phyloP scores from a whole-genome alignment of 2,329 filamentous ascomycete genomes.

The Chaetomium sp. region DNA sequence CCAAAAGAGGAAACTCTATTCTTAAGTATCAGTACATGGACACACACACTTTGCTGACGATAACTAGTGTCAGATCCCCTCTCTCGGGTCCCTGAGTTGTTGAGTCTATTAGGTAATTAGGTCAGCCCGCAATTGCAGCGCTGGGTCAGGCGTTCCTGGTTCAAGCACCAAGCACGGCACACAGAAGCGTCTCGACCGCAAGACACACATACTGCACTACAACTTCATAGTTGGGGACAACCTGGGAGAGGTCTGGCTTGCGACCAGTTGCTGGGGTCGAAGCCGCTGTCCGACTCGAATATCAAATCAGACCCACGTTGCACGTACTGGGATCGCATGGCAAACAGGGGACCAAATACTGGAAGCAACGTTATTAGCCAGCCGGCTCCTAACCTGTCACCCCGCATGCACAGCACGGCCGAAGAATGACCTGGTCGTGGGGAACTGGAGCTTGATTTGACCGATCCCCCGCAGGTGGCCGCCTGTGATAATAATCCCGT shows the following conservation, averaged over 20 bases:
- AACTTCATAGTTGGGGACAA: no score
- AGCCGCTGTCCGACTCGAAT: not conserved
- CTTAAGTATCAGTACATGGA: constrained; percentile 2
- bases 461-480: constrained; percentile 7
- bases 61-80: constrained; percentile 5
- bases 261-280: not conserved
- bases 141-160: constrained; percentile 11
- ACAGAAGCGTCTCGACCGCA: constrained; percentile 7
- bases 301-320: not conserved
- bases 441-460: constrained; percentile 17
- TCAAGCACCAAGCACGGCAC: not conserved
- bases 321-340: not conserved
- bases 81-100: not conserved
- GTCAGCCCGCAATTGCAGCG: not conserved
- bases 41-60: not conserved
- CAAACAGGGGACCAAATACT: not conserved
- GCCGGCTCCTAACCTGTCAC: constrained; percentile 13
- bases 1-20: not conserved
- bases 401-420: constrained; percentile 5
- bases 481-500: constrained; percentile 19
- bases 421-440: constrained; percentile 4
- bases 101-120: not conserved
- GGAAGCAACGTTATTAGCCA: constrained; percentile 15
- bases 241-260: not conserved
- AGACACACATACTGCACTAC: not conserved